Base-by-base conservation (phyloP, 495 filamentous ascomycete genomes). In the Podospora fimiseda region DNA sequence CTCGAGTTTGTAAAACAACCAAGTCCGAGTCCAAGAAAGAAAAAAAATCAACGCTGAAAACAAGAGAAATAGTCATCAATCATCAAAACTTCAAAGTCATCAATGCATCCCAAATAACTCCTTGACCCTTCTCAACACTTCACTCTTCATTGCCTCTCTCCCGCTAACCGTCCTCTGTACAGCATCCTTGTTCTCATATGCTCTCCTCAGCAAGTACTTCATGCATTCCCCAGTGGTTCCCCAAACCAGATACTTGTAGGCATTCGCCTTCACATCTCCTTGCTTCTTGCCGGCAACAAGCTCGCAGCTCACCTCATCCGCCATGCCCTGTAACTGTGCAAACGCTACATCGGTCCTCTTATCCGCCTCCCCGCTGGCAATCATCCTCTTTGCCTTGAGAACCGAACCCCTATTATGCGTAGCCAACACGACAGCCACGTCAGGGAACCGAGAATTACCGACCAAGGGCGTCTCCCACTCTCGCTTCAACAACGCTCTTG, bases 291-390 rank as follows among this genome's bases (percentile, higher is more conserved):
- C 44, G 5, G 82, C 66, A 20, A 95, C 79, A 14, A 96, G 71
- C 60, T 88, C 85, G 56, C 88, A 87, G 69, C 84, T 89, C 18
- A 98, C 83, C 61, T 98, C 93, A 56, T 98, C 93, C 14, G 93
- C 93, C 93, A 96, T 96, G 18, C 93, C 93, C 76, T 92, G 87
- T 6, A 98, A 79, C 69, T 98, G 93, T 5, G 88, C 92, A 68
- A 90, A 95, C 22, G 82, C 82, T 14, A 95, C 74, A 19, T 87
- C 79, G 8, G 77, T 73, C 3, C n/a, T 33, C 44, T 24, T 18
- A 33, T 79, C 76, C 1, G 70, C 69, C 14, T 50, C 38, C 5
- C 43, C 24, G 37, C 55, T 38, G 16, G 72, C 64, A 15, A 68
- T 48, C 9, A 79, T 61, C 22, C 59, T 61, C 40, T 87, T 81